Conservation (phyloP, 768 basidiomycete genomes). For the Agaricus blazei region DNA sequence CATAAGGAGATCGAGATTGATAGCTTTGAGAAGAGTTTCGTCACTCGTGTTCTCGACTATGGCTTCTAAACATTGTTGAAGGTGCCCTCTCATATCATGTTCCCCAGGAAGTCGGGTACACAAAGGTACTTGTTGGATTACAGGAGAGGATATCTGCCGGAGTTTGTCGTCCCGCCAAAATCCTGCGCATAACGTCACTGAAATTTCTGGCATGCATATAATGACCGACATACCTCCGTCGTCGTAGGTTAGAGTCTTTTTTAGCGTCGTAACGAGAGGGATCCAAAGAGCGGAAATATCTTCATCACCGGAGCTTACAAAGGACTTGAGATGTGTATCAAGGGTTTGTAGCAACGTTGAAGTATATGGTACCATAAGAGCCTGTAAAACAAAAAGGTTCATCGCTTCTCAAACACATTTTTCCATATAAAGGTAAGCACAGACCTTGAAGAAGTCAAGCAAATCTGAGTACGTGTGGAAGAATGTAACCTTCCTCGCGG, state of each 20-base stretch:
- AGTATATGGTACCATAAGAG: constrained; percentile 90
- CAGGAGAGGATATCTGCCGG: constrained; percentile 48
- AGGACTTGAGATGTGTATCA: constrained; percentile 54
- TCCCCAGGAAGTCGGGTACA: constrained; percentile 31
- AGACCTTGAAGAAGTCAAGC: constrained; percentile 85
- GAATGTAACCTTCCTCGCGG: constrained; percentile 62
- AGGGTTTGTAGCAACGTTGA: constrained; percentile 68
- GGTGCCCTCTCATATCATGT: constrained; percentile 30
- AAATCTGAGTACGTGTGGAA: constrained; percentile 69
- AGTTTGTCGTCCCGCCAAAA: constrained; percentile 90
- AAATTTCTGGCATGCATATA: not conserved
- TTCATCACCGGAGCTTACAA: constrained; percentile 22
- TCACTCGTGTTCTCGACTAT: constrained; percentile 48
- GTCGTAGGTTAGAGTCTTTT: constrained; percentile 69
- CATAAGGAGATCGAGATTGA: constrained; percentile 85
- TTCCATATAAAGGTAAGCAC: constrained; percentile 8
- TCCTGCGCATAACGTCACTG: constrained; percentile 35
- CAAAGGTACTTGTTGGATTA: constrained; percentile 64
- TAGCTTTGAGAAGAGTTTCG: constrained; percentile 65
- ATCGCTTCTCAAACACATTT: not conserved
- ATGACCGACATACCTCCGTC: constrained; percentile 60
- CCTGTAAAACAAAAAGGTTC: constrained; percentile 31
- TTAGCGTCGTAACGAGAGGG: constrained; percentile 53
- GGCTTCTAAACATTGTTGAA: constrained; percentile 49
- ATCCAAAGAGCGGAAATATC: constrained; percentile 54